A percentile compares a stretch with the other conserved stretches of the same genome.
These are phyloP conservation scores for barley (Hordeum vulgare) DNA, from an alignment of 176 grass and related monocot species.

Conservation along the genomic window MorexV3_pseudomolecules_assembly NC_058522.1:288880661-288881160, in stretches of 20 bases:
- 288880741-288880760: conserved; percentile 64
- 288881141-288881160: conserved; percentile 60
- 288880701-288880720: conserved; percentile 74
- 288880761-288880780: conserved; percentile 58
- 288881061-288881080: conserved; percentile 42
- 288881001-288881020: conserved; percentile 49
- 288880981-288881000: conserved; percentile 63
- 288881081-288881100: conserved; percentile 60
- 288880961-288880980: conserved; percentile 65
- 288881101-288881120: conserved; percentile 49
- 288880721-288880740: conserved; percentile 70
- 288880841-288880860: conserved; percentile 48
- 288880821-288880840: conserved; percentile 75
- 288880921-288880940: conserved; percentile 68
- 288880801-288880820: conserved; percentile 68
- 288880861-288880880: conserved; percentile 49
- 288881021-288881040: conserved; percentile 71
- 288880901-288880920: conserved; percentile 41
- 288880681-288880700: conserved; percentile 48
- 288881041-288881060: conserved; percentile 78
- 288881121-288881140: conserved; percentile 76
- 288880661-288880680: conserved; percentile 37
- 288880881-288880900: conserved; percentile 41
- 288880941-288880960: conserved; percentile 63
- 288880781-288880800: conserved; percentile 52